These are phyloP conservation scores for Ceratocystis alfenasii DNA, from an alignment of 2,329 filamentous ascomycete species.

Conservation along the genomic window DNA sequence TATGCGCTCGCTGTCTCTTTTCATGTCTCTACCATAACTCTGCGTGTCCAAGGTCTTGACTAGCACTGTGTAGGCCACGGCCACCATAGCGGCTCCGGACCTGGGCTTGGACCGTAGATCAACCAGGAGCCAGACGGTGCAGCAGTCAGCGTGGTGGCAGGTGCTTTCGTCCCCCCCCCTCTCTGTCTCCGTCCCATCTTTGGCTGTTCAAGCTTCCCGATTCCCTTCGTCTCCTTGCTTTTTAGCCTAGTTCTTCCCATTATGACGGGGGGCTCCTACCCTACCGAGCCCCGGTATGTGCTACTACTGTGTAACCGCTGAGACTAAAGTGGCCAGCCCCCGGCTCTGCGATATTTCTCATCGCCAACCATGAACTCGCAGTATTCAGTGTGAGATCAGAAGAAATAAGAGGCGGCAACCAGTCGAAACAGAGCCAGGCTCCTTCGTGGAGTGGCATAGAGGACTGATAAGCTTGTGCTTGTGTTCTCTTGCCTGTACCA, in stretches of 20 bases:
- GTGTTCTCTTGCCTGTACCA: constrained; percentile 4
- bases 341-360: no score
- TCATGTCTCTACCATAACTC: neutral
- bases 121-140: neutral
- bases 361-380: no score
- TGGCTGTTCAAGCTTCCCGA: no score
- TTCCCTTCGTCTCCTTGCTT: neutral
- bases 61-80: neutral
- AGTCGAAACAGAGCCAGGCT: neutral
- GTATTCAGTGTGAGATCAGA: neutral
- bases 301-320: no score
- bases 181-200: no score
- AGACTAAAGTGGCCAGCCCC: no score
- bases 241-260: neutral
- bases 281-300: no score
- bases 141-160: neutral
- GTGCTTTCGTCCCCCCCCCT: neutral
- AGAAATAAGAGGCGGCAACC: neutral
- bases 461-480: constrained; percentile 9
- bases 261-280: neutral
- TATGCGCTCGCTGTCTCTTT: no score
- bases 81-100: neutral
- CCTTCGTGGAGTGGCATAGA: neutral
- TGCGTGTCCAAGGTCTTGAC: neutral
- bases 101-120: neutral